Base-by-base conservation (phyloP, 2,329 filamentous ascomycete species). In the Fusarium sarcochroum region DNA sequence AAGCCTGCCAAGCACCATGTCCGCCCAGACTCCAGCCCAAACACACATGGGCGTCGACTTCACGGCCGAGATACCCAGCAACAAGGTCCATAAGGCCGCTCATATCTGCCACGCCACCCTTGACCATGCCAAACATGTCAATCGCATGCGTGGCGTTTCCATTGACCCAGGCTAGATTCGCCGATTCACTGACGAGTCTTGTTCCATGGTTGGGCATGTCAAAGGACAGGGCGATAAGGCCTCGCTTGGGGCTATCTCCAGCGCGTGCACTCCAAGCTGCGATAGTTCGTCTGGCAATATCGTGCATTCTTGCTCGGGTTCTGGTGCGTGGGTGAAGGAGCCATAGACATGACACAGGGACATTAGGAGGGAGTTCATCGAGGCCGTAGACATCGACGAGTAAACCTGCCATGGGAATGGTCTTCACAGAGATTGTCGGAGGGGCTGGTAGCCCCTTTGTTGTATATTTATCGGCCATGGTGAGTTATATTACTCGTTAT, bases 161-260 rank as follows among this genome's bases (percentile, higher is more conserved):
- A 37, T 87, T 80, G 42, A 87, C 86, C 95, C 94, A 98, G 6
- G 91, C 85, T 71, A 90, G 84, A 77, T 98, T 98, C 25, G 91
- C 89, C 18, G 85, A 71, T 9, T 86, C 81, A 72, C 90, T 85
- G 3, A 95, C 87, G 61, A 89, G 79, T 55, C 96, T 84, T 4
- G 87, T 86, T 25, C 96, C 96, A 80, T 98, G 96, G 78, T 98
- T 98, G 45, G 95, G 88, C 82, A 97, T 94, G 80, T 98, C 96
- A 78, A 97, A 97, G 4, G 91, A 88, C 14, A 94, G 87, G 4
- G 93, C 94, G 49, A 98, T 90, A 40, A 98, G 80, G 0, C 91
- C 92, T 81, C 79, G 75, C 54, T 50, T 30, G 72, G 67, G 49
- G 51, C 67, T 61, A 72, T 71, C 51, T 67, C 15, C 71, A 7